Percentiles rank a stretch among this genome's conserved stretches.
Evolutionary conservation across 768 basidiomycete genomes (phyloP).

Genomic region (Clitopilus passeckerianus): DNA sequence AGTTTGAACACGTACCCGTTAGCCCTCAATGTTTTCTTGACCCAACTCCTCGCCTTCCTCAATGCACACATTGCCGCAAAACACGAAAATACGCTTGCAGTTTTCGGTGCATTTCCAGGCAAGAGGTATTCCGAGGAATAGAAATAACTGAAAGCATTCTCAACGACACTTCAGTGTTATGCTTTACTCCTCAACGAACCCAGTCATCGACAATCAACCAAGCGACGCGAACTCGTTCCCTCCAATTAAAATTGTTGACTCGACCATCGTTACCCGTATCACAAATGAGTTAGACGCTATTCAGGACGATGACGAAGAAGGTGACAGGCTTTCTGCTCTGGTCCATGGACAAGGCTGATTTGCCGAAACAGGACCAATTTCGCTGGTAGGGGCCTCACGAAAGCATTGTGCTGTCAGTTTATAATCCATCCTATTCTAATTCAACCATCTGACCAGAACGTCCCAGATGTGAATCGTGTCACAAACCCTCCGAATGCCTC

Average conservation of each 20-base stretch:
- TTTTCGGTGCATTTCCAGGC: slow-evolving; percentile 84
- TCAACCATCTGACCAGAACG: neutral
- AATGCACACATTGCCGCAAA: slow-evolving; percentile 90
- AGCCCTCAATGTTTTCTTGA: slow-evolving; percentile 67
- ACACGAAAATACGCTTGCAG: slow-evolving; percentile 89
- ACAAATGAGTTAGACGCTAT: slow-evolving; percentile 55
- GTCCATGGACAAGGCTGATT: slow-evolving; percentile 8
- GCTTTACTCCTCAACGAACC: slow-evolving; percentile 69
- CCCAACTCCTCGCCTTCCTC: slow-evolving; percentile 84
- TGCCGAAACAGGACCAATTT: slow-evolving; percentile 41
- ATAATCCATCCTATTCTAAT: neutral
- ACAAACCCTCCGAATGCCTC: slow-evolving; percentile 16
- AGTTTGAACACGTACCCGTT: slow-evolving; percentile 48
- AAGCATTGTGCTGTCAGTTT: slow-evolving; percentile 80
- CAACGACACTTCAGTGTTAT: slow-evolving; percentile 46
- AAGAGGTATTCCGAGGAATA: slow-evolving; percentile 54
- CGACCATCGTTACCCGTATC: slow-evolving; percentile 57
- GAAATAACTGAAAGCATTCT: neutral
- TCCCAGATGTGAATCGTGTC: slow-evolving; percentile 36
- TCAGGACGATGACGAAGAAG: slow-evolving; percentile 44
- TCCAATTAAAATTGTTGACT: slow-evolving; percentile 77
- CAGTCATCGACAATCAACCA: slow-evolving; percentile 27
- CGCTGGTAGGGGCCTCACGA: slow-evolving; percentile 88
- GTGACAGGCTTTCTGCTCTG: slow-evolving; percentile 18
- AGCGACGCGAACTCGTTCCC: slow-evolving; percentile 80